These are phyloP conservation scores for Golubevia pallescens DNA, from an alignment of 1,284 basidiomycete species.

Conservation along the genomic window DNA sequence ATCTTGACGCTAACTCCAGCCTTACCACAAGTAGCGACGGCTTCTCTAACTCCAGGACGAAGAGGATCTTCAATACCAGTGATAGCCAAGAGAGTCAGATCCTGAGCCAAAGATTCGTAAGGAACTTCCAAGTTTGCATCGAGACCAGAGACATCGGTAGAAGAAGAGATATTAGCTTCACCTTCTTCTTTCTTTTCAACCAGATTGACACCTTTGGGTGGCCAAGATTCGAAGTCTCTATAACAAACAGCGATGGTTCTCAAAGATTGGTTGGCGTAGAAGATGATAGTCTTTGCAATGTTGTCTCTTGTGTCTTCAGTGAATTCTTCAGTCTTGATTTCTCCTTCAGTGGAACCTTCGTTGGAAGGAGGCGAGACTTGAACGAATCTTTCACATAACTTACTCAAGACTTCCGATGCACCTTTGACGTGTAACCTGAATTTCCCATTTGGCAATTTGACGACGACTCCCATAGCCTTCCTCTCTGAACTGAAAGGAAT, in stretches of 20 bases:
- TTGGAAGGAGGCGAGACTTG: constrained; percentile 67
- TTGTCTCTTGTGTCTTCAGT: constrained; percentile 76
- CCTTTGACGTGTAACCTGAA: constrained; percentile 87
- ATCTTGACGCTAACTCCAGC: constrained; percentile 98
- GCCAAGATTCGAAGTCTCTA: constrained; percentile 85
- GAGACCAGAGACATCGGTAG: constrained; percentile 44
- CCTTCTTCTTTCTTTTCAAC: constrained; percentile 67
- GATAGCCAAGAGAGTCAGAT: constrained; percentile 85
- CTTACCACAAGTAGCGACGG: constrained; percentile 81
- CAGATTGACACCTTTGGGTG: constrained; percentile 69
- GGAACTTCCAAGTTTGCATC: constrained; percentile 67
- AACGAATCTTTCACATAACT: constrained; percentile 76
- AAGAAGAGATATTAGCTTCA: constrained; percentile 52
- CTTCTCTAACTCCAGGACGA: constrained; percentile 83
- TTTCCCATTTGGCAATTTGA: constrained; percentile 71
- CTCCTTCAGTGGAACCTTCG: constrained; percentile 48
- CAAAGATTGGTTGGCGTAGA: constrained; percentile 93
- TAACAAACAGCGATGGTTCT: constrained; percentile 93
- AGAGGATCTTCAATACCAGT: constrained; percentile 95
- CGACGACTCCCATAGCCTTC: constrained; percentile 94
- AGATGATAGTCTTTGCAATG: constrained; percentile 87
- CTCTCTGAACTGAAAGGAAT: constrained; percentile 93
- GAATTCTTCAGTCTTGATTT: constrained; percentile 72
- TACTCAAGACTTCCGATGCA: constrained; percentile 87
- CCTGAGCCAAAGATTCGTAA: constrained; percentile 74